These are phyloP conservation scores for Fusarium sp. DNA, from an alignment of 2,329 filamentous ascomycete species.

Conservation along the genomic window DNA sequence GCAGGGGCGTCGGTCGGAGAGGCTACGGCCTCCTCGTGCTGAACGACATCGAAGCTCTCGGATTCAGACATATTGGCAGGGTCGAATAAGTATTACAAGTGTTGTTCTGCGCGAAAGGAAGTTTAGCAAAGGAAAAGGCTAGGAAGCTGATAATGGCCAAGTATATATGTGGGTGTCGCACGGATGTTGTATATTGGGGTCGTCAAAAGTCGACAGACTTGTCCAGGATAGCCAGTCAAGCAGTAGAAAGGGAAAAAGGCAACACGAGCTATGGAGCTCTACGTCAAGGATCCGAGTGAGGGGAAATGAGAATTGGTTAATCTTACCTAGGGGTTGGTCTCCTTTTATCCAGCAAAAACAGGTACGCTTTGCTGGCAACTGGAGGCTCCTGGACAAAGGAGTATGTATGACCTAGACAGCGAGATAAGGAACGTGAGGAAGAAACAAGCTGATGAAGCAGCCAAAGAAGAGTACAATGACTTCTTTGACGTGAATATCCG, in stretches of 20 bases:
- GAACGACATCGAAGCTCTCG: slow-evolving; percentile 58
- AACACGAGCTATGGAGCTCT: slow-evolving; percentile 13
- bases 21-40: slow-evolving; percentile 55
- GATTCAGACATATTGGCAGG: slow-evolving; percentile 58
- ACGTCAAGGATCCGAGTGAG: slow-evolving; percentile 21
- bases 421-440: slow-evolving; percentile 24
- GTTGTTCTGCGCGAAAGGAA: slow-evolving; percentile 14
- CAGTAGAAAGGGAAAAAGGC: slow-evolving; percentile 8
- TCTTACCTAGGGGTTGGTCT: slow-evolving; percentile 32
- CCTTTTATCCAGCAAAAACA: slow-evolving; percentile 38
- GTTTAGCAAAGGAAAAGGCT: slow-evolving; percentile 11
- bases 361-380: slow-evolving; percentile 24
- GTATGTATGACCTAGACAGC: slow-evolving; percentile 2
- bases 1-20: slow-evolving; percentile 46
- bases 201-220: slow-evolving; percentile 12
- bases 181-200: slow-evolving; percentile 6
- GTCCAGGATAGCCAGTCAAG: slow-evolving; percentile 15
- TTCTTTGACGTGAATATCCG: slow-evolving; percentile 26
- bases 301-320: slow-evolving; percentile 31
- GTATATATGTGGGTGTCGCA: slow-evolving; percentile 17
- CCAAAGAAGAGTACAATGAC: slow-evolving; percentile 20
- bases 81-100: slow-evolving; percentile 28
- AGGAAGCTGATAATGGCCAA: not conserved
- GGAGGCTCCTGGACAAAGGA: slow-evolving; percentile 6
- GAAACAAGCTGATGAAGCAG: slow-evolving; percentile 30